Percentiles rank a stretch among this genome's conserved stretches.
Evolutionary conservation across 805 yeast genomes (phyloP).

Genomic region (Starmerella vaccinii): DNA sequence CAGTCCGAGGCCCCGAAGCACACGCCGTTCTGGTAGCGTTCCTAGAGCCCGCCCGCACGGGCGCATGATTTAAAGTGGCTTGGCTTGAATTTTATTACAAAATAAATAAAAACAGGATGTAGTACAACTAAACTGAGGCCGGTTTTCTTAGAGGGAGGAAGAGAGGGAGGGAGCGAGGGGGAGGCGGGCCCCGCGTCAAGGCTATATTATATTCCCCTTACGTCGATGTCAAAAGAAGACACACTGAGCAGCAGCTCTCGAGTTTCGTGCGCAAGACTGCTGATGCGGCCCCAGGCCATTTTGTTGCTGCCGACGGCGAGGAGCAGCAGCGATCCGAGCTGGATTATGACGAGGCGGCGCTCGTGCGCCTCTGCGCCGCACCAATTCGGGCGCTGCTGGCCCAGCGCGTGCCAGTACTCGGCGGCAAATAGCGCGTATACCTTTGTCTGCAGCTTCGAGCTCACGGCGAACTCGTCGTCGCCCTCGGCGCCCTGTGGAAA

Average conservation of each 20-base stretch:
- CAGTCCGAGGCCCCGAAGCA: conserved; percentile 23
- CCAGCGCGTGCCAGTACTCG: conserved; percentile 22
- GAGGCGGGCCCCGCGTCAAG: too few species aligned
- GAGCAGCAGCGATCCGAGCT: conserved; percentile 9
- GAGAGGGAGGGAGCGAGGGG: too few species aligned
- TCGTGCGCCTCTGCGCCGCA: conserved; percentile 17
- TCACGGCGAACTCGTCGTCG: conserved; percentile 6
- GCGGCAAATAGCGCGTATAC: conserved; percentile 29
- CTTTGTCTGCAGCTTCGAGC: conserved; percentile 27
- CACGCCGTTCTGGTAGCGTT: conserved; percentile 24
- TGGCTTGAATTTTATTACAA: neutral
- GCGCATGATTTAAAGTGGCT: neutral
- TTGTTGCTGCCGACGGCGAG: conserved; percentile 7
- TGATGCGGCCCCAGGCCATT: conserved; percentile 12
- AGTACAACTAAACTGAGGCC: too few species aligned
- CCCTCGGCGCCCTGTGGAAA: conserved; percentile 5
- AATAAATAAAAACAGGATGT: neutral
- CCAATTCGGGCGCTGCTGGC: conserved; percentile 7
- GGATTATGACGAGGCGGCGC: conserved; percentile 12
- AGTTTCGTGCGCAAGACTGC: neutral
- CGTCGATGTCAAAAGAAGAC: neutral
- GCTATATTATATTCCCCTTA: neutral
- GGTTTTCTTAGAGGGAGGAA: too few species aligned
- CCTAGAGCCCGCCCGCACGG: neutral
- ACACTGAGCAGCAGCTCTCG: neutral